These are phyloP conservation scores for Candida multigemmis DNA, from an alignment of 805 yeast genomes.

Conservation along the genomic window DNA sequence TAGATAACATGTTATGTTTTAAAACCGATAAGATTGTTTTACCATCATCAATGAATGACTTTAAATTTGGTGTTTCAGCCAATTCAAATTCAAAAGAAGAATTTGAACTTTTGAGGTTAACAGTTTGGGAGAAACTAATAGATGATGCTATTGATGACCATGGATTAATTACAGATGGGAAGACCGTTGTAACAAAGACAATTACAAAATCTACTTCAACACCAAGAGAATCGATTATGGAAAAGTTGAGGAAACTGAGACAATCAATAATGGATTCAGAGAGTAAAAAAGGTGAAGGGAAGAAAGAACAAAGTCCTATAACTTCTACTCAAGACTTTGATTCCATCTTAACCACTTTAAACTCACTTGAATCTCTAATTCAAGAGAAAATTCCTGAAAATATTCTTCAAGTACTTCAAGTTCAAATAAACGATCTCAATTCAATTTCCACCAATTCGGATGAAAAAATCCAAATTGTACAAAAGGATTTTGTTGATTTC, in stretches of 20 bases:
- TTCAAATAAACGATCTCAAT: conserved; percentile 11
- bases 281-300: not conserved
- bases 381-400: too few relatives aligned
- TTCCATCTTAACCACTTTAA: too few relatives aligned
- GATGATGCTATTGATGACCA: conserved; percentile 53
- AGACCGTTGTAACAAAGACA: conserved; percentile 11
- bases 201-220: conserved; percentile 8
- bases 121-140: conserved; percentile 44
- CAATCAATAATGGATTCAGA: conserved; percentile 7
- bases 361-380: too few relatives aligned
- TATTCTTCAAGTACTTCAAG: conserved; percentile 5
- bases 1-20: conserved; percentile 65
- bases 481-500: conserved; percentile 12
- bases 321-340: too few relatives aligned
- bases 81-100: conserved; percentile 35
- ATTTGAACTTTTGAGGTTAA: conserved; percentile 56
- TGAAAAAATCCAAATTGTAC: conserved; percentile 9
- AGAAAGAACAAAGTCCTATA: too few relatives aligned
- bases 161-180: conserved; percentile 35
- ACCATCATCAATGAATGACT: conserved; percentile 22
- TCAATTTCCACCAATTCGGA: conserved; percentile 1
- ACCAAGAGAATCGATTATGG: conserved; percentile 30
- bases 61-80: conserved; percentile 49
- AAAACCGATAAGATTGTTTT: conserved; percentile 49
- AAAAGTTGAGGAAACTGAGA: conserved; percentile 16